These are phyloP conservation scores for Klebsormidium nitens DNA, from an alignment of 139 green algal genomes.

Conservation along the genomic window DNA sequence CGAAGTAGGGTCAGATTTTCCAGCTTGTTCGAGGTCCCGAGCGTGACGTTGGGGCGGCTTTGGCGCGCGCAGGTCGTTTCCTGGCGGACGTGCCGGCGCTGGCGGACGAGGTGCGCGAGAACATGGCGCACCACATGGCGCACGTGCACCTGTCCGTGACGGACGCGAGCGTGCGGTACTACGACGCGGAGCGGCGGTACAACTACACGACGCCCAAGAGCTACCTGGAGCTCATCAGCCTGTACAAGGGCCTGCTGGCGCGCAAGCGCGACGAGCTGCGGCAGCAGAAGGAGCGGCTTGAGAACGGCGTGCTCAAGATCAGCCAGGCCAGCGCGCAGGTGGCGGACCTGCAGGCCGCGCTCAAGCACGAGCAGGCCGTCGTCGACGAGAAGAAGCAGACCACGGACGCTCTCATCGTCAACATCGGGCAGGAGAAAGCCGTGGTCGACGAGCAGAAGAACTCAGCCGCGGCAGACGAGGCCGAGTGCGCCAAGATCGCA, in stretches of 20 bases:
- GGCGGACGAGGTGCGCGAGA: slow-evolving; percentile 56
- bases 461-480: slow-evolving; percentile 63
- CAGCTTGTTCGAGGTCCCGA: no score
- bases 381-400: slow-evolving; percentile 84
- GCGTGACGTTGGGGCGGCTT: no score
- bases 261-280: slow-evolving; percentile 48
- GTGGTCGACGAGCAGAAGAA: slow-evolving; percentile 82
- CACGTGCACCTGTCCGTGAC: slow-evolving; percentile 66
- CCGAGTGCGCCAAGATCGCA: slow-evolving; percentile 37
- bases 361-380: slow-evolving; percentile 79
- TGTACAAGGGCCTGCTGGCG: slow-evolving; percentile 68
- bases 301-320: slow-evolving; percentile 83
- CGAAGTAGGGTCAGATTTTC: no score
- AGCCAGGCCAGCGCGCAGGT: slow-evolving; percentile 69
- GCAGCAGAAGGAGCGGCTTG: slow-evolving; percentile 61
- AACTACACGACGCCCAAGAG: slow-evolving; percentile 90
- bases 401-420: slow-evolving; percentile 82
- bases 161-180: slow-evolving; percentile 48
- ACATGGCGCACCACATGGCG: slow-evolving; percentile 80
- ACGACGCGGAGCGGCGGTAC: slow-evolving; percentile 58
- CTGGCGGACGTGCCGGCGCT: slow-evolving; percentile 65
- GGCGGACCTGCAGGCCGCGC: slow-evolving; percentile 69
- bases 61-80: no score
- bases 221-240: slow-evolving; percentile 81
- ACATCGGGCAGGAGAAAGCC: slow-evolving; percentile 79